Percentiles rank a stretch among this genome's conserved stretches.
phyloP scores from a whole-genome alignment of 306 rosid species.

The Pyrus betulifolia region DNA sequence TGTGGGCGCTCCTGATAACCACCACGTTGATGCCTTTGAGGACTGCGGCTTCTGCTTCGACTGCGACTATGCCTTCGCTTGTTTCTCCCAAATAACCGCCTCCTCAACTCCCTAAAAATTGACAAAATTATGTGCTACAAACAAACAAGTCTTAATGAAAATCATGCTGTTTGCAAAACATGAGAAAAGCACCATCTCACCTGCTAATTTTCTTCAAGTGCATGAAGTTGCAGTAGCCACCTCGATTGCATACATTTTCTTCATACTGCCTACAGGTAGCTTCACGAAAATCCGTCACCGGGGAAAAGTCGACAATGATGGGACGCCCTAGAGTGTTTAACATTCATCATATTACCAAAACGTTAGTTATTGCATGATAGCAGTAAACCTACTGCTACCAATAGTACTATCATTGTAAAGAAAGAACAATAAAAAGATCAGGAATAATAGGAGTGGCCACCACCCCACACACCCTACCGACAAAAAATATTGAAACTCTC shows the following conservation, averaged over 20 bases:
- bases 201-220: constrained; percentile 94
- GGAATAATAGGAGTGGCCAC: background rate
- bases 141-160: background rate
- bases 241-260: constrained; percentile 95
- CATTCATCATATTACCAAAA: constrained; percentile 15
- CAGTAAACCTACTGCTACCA: background rate
- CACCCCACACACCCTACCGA: background rate
- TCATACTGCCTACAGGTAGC: constrained; percentile 99
- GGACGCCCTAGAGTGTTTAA: constrained; percentile 58
- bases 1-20: constrained; percentile 65
- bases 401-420: background rate
- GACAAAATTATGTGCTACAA: background rate
- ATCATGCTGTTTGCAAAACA: background rate
- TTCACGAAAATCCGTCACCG: constrained; percentile 98
- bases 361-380: background rate
- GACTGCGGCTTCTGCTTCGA: constrained; percentile 82
- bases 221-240: constrained; percentile 99
- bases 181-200: constrained; percentile 20
- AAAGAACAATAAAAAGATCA: background rate
- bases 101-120: constrained; percentile 74
- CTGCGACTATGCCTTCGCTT: constrained; percentile 59
- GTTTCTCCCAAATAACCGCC: constrained; percentile 75
- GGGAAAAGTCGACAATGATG: constrained; percentile 92
- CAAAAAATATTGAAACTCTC: background rate
- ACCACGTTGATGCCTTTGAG: constrained; percentile 51